These are phyloP conservation scores for Myriosclerotinia curreyana DNA, from an alignment of 2,329 filamentous ascomycete species.

Conservation along the genomic window DNA sequence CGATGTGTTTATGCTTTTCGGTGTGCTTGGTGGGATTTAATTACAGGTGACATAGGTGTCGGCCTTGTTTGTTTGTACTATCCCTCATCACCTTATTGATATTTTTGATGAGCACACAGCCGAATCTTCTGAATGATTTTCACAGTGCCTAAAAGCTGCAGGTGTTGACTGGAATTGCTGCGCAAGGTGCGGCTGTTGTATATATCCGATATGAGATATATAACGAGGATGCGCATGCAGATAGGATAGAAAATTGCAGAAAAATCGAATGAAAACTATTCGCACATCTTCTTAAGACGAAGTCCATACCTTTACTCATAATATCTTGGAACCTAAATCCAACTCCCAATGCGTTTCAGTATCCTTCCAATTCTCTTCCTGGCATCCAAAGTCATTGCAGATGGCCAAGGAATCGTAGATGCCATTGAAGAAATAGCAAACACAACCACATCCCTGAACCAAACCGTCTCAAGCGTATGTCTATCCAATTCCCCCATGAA, in stretches of 20 bases:
- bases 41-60: background rate
- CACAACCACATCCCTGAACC: slow-evolving; percentile 28
- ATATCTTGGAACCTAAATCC: accelerated
- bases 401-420: slow-evolving; percentile 30
- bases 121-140: too few species aligned
- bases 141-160: background rate
- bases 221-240: background rate
- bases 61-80: background rate
- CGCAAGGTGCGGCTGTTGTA: background rate
- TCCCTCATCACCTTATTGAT: slow-evolving; percentile 5
- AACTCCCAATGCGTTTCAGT: slow-evolving; percentile 27
- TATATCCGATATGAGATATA: background rate
- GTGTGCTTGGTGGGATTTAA: too few species aligned
- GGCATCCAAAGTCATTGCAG: slow-evolving; percentile 29
- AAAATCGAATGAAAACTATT: background rate
- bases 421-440: slow-evolving; percentile 30
- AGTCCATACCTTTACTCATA: background rate
- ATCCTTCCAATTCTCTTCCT: slow-evolving; percentile 26
- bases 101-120: background rate
- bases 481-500: background rate
- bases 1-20: background rate
- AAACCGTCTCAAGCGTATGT: slow-evolving; percentile 24
- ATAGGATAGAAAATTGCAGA: background rate
- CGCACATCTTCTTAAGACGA: too few species aligned
- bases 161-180: background rate